Percentiles rank a stretch among this genome's conserved stretches.
phyloP scores from a whole-genome alignment of 2,329 filamentous ascomycete genomes.

The Pestalotiopsis sp. region DNA sequence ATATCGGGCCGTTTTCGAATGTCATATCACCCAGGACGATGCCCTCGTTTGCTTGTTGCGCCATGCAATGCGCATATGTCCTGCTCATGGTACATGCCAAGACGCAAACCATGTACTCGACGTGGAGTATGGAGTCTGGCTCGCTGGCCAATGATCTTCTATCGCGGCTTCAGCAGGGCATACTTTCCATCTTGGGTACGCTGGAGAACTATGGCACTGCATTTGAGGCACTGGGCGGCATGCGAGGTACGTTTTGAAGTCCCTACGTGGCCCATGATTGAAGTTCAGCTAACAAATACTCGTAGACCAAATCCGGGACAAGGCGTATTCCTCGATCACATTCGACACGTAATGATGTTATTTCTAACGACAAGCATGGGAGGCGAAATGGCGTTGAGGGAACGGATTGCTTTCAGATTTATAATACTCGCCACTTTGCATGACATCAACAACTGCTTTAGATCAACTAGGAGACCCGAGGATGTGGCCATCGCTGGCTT shows the following conservation, averaged over 20 bases:
- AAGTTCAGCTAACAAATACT: not conserved
- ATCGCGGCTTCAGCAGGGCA: constrained; percentile 41
- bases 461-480: not conserved
- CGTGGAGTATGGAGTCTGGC: constrained; percentile 22
- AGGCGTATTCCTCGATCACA: constrained; percentile 13
- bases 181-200: constrained; percentile 42
- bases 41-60: constrained; percentile 47
- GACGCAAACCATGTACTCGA: constrained; percentile 39
- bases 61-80: constrained; percentile 48
- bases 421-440: not conserved
- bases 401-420: not conserved
- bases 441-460: not conserved
- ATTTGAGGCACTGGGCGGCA: constrained; percentile 47
- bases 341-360: constrained; percentile 5
- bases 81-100: constrained; percentile 45
- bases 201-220: constrained; percentile 46
- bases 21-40: constrained; percentile 45
- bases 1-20: constrained; percentile 37
- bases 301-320: constrained; percentile 18
- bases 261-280: not conserved
- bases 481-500: not conserved
- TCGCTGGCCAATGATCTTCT: constrained; percentile 38
- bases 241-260: constrained; percentile 39
- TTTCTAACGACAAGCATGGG: not conserved
- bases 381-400: not conserved